A percentile compares a stretch with the other conserved stretches of the same genome.
Evolutionary conservation across 2,329 filamentous ascomycete genomes (phyloP).

Genomic region (Fusarium camptoceras): DNA sequence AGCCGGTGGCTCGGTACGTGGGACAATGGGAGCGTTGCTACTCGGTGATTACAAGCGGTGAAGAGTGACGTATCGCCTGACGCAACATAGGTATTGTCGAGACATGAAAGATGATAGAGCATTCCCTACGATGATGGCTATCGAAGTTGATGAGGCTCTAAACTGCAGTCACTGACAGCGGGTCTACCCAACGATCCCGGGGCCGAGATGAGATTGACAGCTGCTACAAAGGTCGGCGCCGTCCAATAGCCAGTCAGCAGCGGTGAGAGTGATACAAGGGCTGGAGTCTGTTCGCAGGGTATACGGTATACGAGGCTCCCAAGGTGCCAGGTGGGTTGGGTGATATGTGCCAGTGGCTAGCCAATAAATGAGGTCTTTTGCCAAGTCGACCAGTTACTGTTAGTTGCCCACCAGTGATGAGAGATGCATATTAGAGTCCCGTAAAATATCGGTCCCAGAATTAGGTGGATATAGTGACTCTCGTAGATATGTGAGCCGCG

Average conservation of each 20-base stretch:
- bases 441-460: not conserved
- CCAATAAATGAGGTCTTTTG: slow-evolving; percentile 1
- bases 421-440: not conserved
- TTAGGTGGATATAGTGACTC: slow-evolving; percentile 1
- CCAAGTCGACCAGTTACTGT: not conserved
- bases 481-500: slow-evolving; percentile 9
- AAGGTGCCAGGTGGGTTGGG: slow-evolving; percentile 8
- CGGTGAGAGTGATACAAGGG: slow-evolving; percentile 20
- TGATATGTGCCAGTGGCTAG: slow-evolving; percentile 16
- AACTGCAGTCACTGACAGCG: slow-evolving; percentile 38
- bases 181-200: slow-evolving; percentile 43
- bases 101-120: not conserved
- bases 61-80: slow-evolving; percentile 7
- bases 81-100: not conserved
- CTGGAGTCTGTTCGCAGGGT: slow-evolving; percentile 12
- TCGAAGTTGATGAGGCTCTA: slow-evolving; percentile 38
- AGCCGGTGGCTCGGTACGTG: slow-evolving; percentile 39
- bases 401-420: slow-evolving; percentile 1
- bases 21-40: slow-evolving; percentile 1
- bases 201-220: slow-evolving; percentile 30
- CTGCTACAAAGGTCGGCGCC: slow-evolving; percentile 29
- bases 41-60: slow-evolving; percentile 15
- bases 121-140: not conserved
- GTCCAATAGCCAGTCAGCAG: slow-evolving; percentile 22
- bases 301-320: slow-evolving; percentile 5